Percentiles rank a stretch among this genome's conserved stretches.
phyloP scores from a whole-genome alignment of 768 basidiomycete species.

The Lyophyllum semitale region DNA sequence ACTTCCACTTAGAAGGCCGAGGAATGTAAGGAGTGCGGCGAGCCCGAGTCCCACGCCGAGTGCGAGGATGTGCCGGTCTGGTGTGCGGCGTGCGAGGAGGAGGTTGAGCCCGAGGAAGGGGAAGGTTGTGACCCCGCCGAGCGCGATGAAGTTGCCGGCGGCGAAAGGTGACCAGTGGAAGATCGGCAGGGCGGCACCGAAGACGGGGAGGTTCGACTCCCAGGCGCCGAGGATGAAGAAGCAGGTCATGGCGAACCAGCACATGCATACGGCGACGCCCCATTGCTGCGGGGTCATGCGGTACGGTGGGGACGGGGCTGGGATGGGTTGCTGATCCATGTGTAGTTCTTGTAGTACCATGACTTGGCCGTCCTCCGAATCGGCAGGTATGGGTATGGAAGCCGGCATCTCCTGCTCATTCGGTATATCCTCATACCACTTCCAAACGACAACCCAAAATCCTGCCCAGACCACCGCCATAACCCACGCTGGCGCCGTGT shows the following conservation, averaged over 20 bases:
- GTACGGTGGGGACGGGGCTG: conserved; percentile 2
- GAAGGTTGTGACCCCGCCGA: conserved; percentile 61
- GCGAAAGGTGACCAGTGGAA: conserved; percentile 62
- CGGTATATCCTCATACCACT: conserved; percentile 12
- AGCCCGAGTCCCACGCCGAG: conserved; percentile 53
- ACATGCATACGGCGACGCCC: conserved; percentile 63
- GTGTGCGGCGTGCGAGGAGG: conserved; percentile 53
- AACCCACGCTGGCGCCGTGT: conserved; percentile 67
- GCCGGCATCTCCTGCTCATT: not conserved
- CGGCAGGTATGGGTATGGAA: not conserved
- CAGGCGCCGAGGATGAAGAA: conserved; percentile 72
- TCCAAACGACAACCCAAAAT: conserved; percentile 43
- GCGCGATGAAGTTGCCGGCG: conserved; percentile 71
- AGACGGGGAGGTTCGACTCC: conserved; percentile 71
- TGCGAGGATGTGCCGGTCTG: conserved; percentile 62
- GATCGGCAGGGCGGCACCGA: conserved; percentile 39
- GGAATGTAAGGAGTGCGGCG: conserved; percentile 51
- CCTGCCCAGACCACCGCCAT: conserved; percentile 56
- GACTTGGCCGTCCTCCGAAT: not conserved
- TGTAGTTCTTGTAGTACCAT: conserved; percentile 4
- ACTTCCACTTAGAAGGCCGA: conserved; percentile 41
- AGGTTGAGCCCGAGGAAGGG: conserved; percentile 70
- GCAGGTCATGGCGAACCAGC: conserved; percentile 69
- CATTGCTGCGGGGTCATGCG: conserved; percentile 35
- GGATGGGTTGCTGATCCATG: not conserved